Base-by-base conservation (phyloP, 1,284 basidiomycete species). In the Malassezia restricta region DNA sequence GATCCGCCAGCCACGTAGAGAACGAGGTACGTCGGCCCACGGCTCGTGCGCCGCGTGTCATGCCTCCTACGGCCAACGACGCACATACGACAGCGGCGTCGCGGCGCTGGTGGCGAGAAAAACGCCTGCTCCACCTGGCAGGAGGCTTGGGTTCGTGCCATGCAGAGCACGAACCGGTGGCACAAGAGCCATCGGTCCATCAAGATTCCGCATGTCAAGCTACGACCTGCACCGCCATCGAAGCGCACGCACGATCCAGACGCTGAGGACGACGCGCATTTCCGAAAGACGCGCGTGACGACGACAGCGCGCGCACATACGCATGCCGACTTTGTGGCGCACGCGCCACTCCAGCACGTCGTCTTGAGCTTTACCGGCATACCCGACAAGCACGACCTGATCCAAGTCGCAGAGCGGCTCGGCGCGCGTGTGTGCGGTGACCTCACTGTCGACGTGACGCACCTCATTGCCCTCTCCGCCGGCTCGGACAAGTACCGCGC, bases 401-500 rank as follows among this genome's bases (percentile, higher is more conserved):
- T 85, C 65, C 82, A 82, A 54, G 79, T 83, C 64, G 86, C 84
- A 1, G 71, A 81, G 28, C 82, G 85, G 65, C 80, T 88, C 7
- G 87, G 86, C 12, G 86, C 85, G 12, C 75, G 76, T 27, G 77
- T 79, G 40, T 76, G 79, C 8, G 78, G 74, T 17, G 82, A 84
- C 50, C 81, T 89, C 49, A 87, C 85, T 0, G 84, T 86, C 68
- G 78, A 78, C 46, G 83, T 86, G 28, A 88, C 86, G 0, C 86
- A 89, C 74, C 78, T 89, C 33, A 76, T 89, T 41, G 84, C 86
- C 1, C 76, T 75, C 28, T 75, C 75, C 14, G 81, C 83, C 57
- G 84, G 83, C 6, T 82, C 84, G 24, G 78, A 82, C n/a, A 89
- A 89, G 68, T 88, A 88, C 66, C 63, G 86, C 82, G 86, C 83